phyloP scores from a whole-genome alignment of 1,284 basidiomycete genomes.

The Exobasidium rhododendri region DNA sequence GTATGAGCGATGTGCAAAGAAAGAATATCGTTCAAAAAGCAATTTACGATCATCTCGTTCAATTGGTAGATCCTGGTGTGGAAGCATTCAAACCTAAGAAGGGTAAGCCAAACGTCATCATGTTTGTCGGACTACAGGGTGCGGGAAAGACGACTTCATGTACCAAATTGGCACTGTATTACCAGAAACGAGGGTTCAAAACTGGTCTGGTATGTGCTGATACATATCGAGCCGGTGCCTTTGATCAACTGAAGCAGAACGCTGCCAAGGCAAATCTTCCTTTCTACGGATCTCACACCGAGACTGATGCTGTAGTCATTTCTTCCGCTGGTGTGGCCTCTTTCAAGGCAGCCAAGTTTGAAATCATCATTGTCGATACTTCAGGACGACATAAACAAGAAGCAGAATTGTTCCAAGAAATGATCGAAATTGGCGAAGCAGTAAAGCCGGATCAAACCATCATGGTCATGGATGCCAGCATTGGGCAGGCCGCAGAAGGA shows the following conservation, averaged over 20 bases:
- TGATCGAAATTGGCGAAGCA: constrained; percentile 90
- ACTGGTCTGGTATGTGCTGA: constrained; percentile 99
- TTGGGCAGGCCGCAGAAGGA: constrained; percentile 92
- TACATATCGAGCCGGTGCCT: constrained; percentile 98
- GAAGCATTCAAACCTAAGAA: constrained; percentile 90
- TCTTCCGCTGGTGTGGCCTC: constrained; percentile 90
- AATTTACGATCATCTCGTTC: constrained; percentile 93
- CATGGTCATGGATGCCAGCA: constrained; percentile 58
- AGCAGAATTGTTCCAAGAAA: constrained; percentile 92
- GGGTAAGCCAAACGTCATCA: constrained; percentile 89
- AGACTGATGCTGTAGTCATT: constrained; percentile 94
- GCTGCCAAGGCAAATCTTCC: constrained; percentile 98
- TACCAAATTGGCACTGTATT: constrained; percentile 73
- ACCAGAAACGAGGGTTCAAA: constrained; percentile 94
- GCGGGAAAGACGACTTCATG: constrained; percentile 99
- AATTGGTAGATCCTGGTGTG: constrained; percentile 72
- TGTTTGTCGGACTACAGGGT: constrained; percentile 69
- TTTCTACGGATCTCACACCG: constrained; percentile 98
- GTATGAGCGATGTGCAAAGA: constrained; percentile 41
- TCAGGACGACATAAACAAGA: constrained; percentile 97
- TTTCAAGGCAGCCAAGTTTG: constrained; percentile 96
- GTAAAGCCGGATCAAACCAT: constrained; percentile 71
- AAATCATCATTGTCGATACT: constrained; percentile 98
- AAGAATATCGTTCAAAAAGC: constrained; percentile 58
- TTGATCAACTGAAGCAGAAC: constrained; percentile 86